A percentile compares a stretch with the other conserved stretches of the same genome.
These are phyloP conservation scores for Boletus reticuloceps DNA, from an alignment of 768 basidiomycete genomes.

Conservation along the genomic window DNA sequence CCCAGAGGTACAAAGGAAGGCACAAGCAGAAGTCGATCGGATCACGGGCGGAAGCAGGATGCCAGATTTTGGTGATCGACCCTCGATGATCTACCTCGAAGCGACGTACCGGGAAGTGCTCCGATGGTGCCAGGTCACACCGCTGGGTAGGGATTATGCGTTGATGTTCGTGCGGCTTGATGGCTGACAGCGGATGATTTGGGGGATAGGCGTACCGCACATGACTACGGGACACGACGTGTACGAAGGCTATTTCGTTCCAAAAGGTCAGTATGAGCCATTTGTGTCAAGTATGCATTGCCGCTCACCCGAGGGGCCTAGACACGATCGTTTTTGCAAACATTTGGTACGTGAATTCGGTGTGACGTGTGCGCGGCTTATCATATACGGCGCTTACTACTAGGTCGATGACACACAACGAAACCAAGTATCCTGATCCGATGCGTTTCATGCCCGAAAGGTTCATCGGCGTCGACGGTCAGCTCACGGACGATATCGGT, in stretches of 20 bases:
- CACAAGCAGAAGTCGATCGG: constrained; percentile 27
- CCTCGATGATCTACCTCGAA: constrained; percentile 24
- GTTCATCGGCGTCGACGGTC: constrained; percentile 15
- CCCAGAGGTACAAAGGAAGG: constrained; percentile 24
- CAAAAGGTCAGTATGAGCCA: constrained; percentile 12
- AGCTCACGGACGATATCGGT: constrained; percentile 17
- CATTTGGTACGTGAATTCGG: constrained; percentile 8
- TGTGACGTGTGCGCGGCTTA: not conserved
- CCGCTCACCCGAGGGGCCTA: not conserved
- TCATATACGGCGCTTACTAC: too few relatives aligned
- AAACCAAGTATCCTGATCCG: constrained; percentile 20
- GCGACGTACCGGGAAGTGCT: constrained; percentile 22
- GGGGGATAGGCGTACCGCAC: constrained; percentile 28
- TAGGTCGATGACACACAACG: constrained; percentile 29
- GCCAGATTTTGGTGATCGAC: constrained; percentile 20
- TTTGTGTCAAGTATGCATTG: not conserved
- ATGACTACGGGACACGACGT: constrained; percentile 13
- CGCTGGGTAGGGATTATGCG: constrained; percentile 14
- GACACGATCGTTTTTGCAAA: constrained; percentile 25
- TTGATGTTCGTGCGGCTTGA: not conserved
- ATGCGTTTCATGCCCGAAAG: constrained; percentile 22
- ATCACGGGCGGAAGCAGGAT: constrained; percentile 15
- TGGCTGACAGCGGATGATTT: not conserved
- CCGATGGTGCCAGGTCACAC: constrained; percentile 24
- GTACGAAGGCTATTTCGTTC: constrained; percentile 18